phyloP scores from a whole-genome alignment of 495 filamentous ascomycete species.

The Letharia columbiana region DNA sequence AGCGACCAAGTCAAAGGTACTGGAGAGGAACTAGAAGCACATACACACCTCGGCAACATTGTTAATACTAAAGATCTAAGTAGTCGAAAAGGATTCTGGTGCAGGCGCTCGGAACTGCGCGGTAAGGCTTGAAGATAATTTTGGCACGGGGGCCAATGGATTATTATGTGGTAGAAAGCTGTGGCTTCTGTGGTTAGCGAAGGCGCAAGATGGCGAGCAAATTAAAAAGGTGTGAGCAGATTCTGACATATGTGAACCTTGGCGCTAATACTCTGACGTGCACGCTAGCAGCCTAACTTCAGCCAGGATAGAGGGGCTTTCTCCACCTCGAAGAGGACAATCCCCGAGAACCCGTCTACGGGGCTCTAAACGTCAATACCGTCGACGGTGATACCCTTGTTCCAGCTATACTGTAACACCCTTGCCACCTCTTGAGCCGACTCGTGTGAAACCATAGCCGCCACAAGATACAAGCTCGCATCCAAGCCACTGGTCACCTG shows the following conservation, averaged over 20 bases:
- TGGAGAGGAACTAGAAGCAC: no score
- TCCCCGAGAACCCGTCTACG: neutral
- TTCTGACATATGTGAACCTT: neutral
- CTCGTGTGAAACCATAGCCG: conserved; percentile 59
- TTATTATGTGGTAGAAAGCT: neutral
- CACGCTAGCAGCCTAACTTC: neutral
- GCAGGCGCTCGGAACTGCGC: neutral
- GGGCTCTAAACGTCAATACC: conserved; percentile 54
- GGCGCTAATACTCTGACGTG: neutral
- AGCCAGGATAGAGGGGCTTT: neutral
- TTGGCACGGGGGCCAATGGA: neutral
- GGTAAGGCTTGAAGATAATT: neutral
- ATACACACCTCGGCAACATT: neutral
- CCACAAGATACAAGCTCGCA: conserved; percentile 69
- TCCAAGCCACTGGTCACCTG: conserved; percentile 62
- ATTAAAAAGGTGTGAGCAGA: neutral
- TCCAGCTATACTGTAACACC: conserved; percentile 63
- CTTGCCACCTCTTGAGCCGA: conserved; percentile 59
- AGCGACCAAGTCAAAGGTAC: neutral
- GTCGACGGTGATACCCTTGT: conserved; percentile 60
- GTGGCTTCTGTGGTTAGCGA: neutral
- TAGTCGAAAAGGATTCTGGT: no score
- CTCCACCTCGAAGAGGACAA: neutral
- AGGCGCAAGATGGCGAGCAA: neutral
- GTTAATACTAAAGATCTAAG: no score